These are phyloP conservation scores for Fusarium pseudocircinatum DNA, from an alignment of 2,329 filamentous ascomycete species.

Conservation along the genomic window DNA sequence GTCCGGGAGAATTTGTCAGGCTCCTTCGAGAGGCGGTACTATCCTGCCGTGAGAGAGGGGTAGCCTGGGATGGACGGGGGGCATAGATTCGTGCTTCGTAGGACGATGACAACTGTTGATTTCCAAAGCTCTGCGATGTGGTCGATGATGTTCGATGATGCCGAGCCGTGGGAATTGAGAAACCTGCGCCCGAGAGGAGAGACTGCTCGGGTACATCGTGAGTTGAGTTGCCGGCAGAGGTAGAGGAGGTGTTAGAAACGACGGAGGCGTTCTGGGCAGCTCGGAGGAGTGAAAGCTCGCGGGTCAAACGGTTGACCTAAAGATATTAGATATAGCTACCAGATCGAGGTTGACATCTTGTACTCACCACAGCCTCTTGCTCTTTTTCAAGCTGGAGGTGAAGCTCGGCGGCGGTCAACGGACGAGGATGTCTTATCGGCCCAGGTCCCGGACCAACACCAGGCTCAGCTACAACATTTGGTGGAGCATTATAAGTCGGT, in stretches of 20 bases:
- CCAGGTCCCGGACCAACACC: conserved; percentile 68
- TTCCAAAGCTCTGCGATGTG: conserved; percentile 61
- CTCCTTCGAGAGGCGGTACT: conserved; percentile 65
- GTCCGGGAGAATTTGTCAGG: conserved; percentile 60
- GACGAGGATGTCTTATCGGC: conserved; percentile 85
- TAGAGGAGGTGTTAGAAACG: conserved; percentile 72
- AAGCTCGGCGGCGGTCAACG: conserved; percentile 87
- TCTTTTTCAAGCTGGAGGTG: conserved; percentile 93
- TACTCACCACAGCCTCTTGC: conserved; percentile 86
- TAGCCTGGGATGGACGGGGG: conserved; percentile 56
- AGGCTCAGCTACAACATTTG: conserved; percentile 42
- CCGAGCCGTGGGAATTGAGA: conserved; percentile 64
- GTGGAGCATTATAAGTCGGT: conserved; percentile 33
- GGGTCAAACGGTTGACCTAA: conserved; percentile 90
- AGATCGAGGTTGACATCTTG: not conserved
- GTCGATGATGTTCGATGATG: conserved; percentile 69
- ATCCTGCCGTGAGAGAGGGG: conserved; percentile 63
- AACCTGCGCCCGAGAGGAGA: conserved; percentile 65
- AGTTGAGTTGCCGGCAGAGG: conserved; percentile 63
- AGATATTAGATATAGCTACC: not conserved
- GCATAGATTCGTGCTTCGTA: conserved; percentile 55
- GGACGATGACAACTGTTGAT: conserved; percentile 48
- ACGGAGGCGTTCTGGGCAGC: conserved; percentile 73
- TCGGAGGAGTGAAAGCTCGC: conserved; percentile 87
- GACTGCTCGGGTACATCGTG: conserved; percentile 62